These are phyloP conservation scores for Pleurotus pulmonarius DNA, from an alignment of 768 basidiomycete species.

Conservation along the genomic window DNA sequence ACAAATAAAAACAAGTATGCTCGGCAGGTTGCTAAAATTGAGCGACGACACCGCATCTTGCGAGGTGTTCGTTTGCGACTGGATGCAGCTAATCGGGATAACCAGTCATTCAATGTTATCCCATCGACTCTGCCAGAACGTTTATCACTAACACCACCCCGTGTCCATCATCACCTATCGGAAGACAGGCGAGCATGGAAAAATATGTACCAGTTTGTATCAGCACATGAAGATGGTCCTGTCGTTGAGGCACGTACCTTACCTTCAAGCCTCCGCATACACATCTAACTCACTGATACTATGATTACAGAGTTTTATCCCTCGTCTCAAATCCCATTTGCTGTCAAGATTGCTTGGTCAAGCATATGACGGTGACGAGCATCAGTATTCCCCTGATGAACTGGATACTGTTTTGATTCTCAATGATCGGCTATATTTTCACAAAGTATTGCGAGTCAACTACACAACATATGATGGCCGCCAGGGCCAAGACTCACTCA, in stretches of 20 bases:
- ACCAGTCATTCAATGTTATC: neutral
- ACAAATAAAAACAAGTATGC: conserved; percentile 28
- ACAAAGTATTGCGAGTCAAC: conserved; percentile 17
- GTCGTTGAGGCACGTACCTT: conserved; percentile 12
- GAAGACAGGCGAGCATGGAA: conserved; percentile 1
- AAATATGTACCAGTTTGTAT: conserved; percentile 11
- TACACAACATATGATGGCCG: conserved; percentile 27
- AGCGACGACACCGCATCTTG: conserved; percentile 11
- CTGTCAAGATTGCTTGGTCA: conserved; percentile 19
- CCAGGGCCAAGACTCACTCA: conserved; percentile 21
- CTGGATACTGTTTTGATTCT: conserved; percentile 11
- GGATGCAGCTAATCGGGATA: conserved; percentile 12
- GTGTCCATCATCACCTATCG: conserved; percentile 17
- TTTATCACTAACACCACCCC: conserved; percentile 3
- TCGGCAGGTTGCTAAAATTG: conserved; percentile 18
- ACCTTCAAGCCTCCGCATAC: too few relatives aligned
- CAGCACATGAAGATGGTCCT: conserved; percentile 13
- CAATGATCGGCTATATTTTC: conserved; percentile 19
- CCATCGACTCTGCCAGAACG: neutral
- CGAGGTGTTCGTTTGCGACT: neutral
- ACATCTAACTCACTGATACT: too few relatives aligned
- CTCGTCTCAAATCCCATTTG: conserved; percentile 23
- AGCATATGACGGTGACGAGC: conserved; percentile 14
- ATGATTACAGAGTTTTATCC: conserved; percentile 21
- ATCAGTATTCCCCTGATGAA: conserved; percentile 13